Base-by-base conservation (phyloP, 352 stramenopile genomes). In the Bremia lactucae region DNA sequence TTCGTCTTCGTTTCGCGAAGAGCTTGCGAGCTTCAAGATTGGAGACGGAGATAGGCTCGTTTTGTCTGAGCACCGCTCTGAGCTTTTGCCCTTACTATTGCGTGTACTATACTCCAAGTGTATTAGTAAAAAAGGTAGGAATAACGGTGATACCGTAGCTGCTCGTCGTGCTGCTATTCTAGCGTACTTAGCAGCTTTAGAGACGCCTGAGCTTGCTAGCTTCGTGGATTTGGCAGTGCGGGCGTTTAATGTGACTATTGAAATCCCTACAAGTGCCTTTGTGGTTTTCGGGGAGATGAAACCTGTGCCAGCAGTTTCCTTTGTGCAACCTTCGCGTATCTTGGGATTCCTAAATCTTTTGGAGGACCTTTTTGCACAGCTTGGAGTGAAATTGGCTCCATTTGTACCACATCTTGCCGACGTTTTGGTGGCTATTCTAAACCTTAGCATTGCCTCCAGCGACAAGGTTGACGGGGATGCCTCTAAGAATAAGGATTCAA, bases 101-200 rank as follows among this genome's bases (percentile, higher is more conserved):
- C 75, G 88, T 9, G 31, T 97, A 24, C 43, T 97, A 36, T 97
- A 94, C 59, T 87, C 85, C 5, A 92, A 95, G 45, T 93, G 91
- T 28, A 65, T 94, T 16, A 87, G 83, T 34, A 83, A 85, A 49
- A 94, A 83, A 49, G 81, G 74, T 19, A 69, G 74, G 25, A 90
- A 87, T 55, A 72, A 67, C 6, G 84, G 80, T 6, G 82, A 92
- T 50, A 91, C 83, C 0, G 81, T 94, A 26, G 76, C 73, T 6
- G 75, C 78, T 23, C 77, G 87, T n/a, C 86, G 87, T 47, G 68
- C 84, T 2, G 82, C 86, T 1, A 91, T 97, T 34, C 65, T 97
- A 18, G 69, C 79, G 25, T 97, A 96, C 40, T 40, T 96, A 16
- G 80, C 84, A 4, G 78, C 73, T 1, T 52, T 96, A 19, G 66